These are phyloP conservation scores for Sonneratia caseolaris DNA, from an alignment of 345 rosid genomes.

Conservation along the genomic window DNA sequence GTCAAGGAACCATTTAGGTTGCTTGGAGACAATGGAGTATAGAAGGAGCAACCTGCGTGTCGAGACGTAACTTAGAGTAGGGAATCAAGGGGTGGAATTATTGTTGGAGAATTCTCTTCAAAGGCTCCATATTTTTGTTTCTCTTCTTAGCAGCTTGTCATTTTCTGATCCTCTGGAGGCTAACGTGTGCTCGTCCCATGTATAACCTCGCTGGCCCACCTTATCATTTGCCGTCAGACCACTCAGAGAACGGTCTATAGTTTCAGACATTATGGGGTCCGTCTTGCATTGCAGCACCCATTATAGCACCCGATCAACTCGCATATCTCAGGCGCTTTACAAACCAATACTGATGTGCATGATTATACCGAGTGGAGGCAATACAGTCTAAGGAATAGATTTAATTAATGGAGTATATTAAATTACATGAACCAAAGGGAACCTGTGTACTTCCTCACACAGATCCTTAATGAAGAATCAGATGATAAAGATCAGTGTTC, in stretches of 20 bases:
- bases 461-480: neutral
- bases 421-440: no score
- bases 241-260: neutral
- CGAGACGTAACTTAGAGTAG: neutral
- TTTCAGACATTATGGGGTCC: neutral
- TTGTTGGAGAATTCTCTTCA: neutral
- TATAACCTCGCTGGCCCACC: constrained; percentile 3
- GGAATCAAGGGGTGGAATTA: neutral
- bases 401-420: no score
- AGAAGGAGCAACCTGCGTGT: neutral
- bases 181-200: constrained; percentile 1
- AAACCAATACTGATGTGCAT: no score
- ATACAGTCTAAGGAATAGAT: no score
- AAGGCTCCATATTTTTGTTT: neutral
- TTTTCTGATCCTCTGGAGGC: neutral
- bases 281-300: neutral
- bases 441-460: neutral
- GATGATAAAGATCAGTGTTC: neutral
- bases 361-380: no score
- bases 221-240: constrained; percentile 12
- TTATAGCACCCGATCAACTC: no score
- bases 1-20: neutral
- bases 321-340: neutral
- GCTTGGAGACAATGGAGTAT: neutral
- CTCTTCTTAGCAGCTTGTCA: neutral